Evolutionary conservation across 768 basidiomycete genomes (phyloP), one percentile per base, ranked within the genome.

Genomic region (Amanita fuliginea): DNA sequence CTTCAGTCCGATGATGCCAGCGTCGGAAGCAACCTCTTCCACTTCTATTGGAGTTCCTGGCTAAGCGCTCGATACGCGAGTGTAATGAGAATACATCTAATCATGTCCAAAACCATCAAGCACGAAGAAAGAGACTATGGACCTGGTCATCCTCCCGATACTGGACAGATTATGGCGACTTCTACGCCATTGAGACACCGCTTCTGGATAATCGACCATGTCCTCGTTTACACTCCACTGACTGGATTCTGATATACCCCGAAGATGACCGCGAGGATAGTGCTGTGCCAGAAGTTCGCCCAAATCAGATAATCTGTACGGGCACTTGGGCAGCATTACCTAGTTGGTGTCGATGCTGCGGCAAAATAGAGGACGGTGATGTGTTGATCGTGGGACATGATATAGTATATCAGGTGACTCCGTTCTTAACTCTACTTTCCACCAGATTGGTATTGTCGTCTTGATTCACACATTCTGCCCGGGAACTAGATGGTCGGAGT

Each of bases 391-490:
- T 46, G 47, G n/a, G n/a, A 51, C 41, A 62, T 46, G 62, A 63
- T 66, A 37, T 51, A 48, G 36, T n/a, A n/a, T n/a, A n/a, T n/a
- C n/a, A n/a, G n/a, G n/a, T n/a, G n/a, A n/a, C n/a, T n/a, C n/a
- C n/a, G n/a, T n/a, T 32, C 60, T 74, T 53, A 92, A 63, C 62
- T 92, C 91, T 44, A 76, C 81, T 19, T 83, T 86, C 95, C 94
- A 99, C 77, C 89, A 84, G 37, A 99, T 85, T 0, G 92, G 86
- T 43, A 74, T 77, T 19, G 83, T 77, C 0, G 93, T 97, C 60
- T 76, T 76, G 46, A 97, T 69, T 59, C 73, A 78, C 1, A 72
- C 60, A 16, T 72, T 67, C 53, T 85, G 74, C 1, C 73, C 73
- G 0, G 82, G 80, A 0, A 90, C 61, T 5, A 99, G 72, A 56